Evolutionary conservation across 768 basidiomycete species (phyloP).

Genomic region (Trametes sanguinea): DNA sequence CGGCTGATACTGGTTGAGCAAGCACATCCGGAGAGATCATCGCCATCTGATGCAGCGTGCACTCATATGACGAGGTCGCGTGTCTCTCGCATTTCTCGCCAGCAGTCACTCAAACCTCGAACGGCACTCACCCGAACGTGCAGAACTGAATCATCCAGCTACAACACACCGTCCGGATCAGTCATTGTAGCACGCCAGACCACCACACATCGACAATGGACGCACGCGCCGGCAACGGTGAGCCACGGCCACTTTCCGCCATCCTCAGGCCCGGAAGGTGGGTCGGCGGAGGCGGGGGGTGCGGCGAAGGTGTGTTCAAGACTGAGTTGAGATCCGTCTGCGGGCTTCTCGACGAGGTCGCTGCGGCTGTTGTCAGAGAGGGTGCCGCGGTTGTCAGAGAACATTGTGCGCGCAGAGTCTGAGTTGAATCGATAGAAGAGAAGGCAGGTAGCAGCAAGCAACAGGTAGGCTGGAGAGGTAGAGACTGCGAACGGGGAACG

Average conservation of each 20-base stretch:
- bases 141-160: conserved; percentile 30
- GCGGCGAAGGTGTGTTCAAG: too few species aligned
- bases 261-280: conserved; percentile 9
- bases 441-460: neutral
- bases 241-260: conserved; percentile 24
- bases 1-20: too few species aligned
- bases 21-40: too few species aligned
- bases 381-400: neutral
- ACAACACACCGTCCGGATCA: neutral
- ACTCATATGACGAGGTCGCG: too few species aligned
- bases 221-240: conserved; percentile 29
- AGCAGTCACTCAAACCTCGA: too few species aligned
- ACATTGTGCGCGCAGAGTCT: neutral
- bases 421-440: neutral
- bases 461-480: neutral
- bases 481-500: too few species aligned
- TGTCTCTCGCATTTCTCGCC: too few species aligned
- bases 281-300: too few species aligned
- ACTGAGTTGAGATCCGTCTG: too few species aligned
- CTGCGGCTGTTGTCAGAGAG: conserved; percentile 8
- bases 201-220: neutral
- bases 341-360: conserved; percentile 6
- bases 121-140: conserved; percentile 26
- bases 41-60: too few species aligned
- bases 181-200: too few species aligned